Base-by-base conservation (phyloP, 306 rosid species). In the Rosa chinensis region DNA sequence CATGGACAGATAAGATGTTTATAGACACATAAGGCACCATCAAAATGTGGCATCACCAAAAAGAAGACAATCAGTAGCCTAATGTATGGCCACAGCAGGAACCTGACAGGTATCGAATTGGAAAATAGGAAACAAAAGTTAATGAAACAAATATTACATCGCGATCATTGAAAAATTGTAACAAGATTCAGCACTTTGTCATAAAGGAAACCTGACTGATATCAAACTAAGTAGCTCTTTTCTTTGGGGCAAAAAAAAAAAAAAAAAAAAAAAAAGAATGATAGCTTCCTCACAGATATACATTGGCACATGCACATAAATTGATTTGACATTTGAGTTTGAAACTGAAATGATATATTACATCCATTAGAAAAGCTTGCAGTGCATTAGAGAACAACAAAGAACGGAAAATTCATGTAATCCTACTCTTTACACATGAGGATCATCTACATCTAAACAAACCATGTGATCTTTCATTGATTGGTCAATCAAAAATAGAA, bases 11-110 rank as follows among this genome's bases (percentile, higher is more conserved):
- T 13, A 70, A 87, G 40, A 32, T 50, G 77, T 61, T 63, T 80
- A 59, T 90, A 90, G 73, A 81, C 87, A 82, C 71, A 56, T 17
- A 76, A 77, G 50, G 92, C 82, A 72, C 91, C 89, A 62, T 87
- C 77, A 53, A 88, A 90, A 78, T 85, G 84, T 3, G 94, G 92
- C 8, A 81, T 45, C 55, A 81, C 82, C 55, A 90, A 84, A 69
- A 40, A 88, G 66, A 69, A 55, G 62, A 88, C 78, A 49, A 88
- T 84, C 79, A 81, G 50, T 40, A 90, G 82, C 89, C 88, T 90
- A 23, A 87, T 47, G 84, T 85, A 79, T 64, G 35, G 81, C 92
- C 94, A 90, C 50, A 84, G 40, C 43, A 53, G 74, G 44, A 85
- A 76, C 91, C 94, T 88, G 82, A 66, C 23, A 39, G 48, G 20